Base-by-base conservation (phyloP, 768 basidiomycete genomes). In the Macrolepiota albuminosa region DNA sequence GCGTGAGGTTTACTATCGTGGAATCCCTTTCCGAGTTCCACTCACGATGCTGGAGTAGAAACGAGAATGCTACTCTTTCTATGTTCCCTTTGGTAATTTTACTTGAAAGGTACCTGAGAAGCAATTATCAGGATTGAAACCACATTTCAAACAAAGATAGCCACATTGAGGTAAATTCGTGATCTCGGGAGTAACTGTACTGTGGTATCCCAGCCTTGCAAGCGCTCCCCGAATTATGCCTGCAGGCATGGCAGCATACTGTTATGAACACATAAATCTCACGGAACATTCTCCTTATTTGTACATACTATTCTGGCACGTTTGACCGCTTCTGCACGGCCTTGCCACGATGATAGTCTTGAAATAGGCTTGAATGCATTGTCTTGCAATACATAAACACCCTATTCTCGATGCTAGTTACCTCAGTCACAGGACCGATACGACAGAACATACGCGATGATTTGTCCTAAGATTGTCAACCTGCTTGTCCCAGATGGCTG, bases 391-490 rank as follows among this genome's bases (percentile, higher is more conserved):
- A 97, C 95, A 63, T 95, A 97, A 16, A 95, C 86, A 5, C 95
- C 95, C 93, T 96, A 54, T 14, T 40, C 46, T 33, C 24, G 14
- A 54, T 31, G 8, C 2, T 18, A 6, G 21, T 39, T 47, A 59
- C 50, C 48, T 47, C 3, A 47, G 34, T 31, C 34, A 1, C 4
- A 56, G n/a, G 24, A 10, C 24, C 9, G 6, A 33, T 7, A 33
- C 3, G 75, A 31, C 16, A 6, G n/a, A n/a, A 54, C 85, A 43
- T 68, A 94, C 94, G 52, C 95, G 80, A 71, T 96, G 95, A 70
- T 98, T 98, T 16, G 95, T 98, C 48, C 95, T 84, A 59, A 98
- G 75, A 71, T 98, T 98, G 68, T 97, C 95, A 1, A 97, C 92
- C 70, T 96, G 95, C 69, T 95, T 95, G 55, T 94, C 91, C 87